Evolutionary conservation across 164 flowering plant genomes (phyloP).

Genomic region (Macadamia tetraphylla): DNA sequence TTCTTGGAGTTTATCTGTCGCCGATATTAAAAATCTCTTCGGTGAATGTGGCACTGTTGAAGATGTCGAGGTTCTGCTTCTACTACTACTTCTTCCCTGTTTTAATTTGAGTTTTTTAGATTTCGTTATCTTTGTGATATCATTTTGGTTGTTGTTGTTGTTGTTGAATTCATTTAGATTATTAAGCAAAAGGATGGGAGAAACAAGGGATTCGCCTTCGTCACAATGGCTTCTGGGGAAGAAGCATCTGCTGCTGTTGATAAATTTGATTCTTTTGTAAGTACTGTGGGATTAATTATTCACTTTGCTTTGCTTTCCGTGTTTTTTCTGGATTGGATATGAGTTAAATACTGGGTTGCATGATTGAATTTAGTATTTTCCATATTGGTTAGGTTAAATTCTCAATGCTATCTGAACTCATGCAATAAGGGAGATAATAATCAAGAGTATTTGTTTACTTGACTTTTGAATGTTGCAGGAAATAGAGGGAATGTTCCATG

Average conservation of each 20-base stretch:
- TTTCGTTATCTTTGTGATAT: background rate
- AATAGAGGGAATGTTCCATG: too few relatives aligned
- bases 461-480: too few relatives aligned
- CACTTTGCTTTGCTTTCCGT: too few relatives aligned
- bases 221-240: constrained; percentile 65
- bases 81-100: background rate
- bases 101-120: background rate
- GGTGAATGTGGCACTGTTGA: constrained; percentile 66
- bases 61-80: constrained; percentile 59
- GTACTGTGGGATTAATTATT: constrained; percentile 5
- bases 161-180: constrained; percentile 34
- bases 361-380: too few relatives aligned
- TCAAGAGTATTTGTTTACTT: too few relatives aligned
- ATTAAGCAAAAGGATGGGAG: constrained; percentile 70
- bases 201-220: constrained; percentile 66
- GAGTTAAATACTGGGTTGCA: too few relatives aligned
- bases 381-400: too few relatives aligned
- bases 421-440: too few relatives aligned
- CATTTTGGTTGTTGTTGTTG: background rate
- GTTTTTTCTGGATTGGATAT: too few relatives aligned
- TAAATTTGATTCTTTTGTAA: constrained; percentile 58
- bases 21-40: constrained; percentile 55
- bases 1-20: constrained; percentile 55
- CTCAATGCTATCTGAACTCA: too few relatives aligned
- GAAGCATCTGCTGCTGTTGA: constrained; percentile 67